phyloP scores from a whole-genome alignment of 164 flowering plant species.

The Cinnamomum chago region DNA sequence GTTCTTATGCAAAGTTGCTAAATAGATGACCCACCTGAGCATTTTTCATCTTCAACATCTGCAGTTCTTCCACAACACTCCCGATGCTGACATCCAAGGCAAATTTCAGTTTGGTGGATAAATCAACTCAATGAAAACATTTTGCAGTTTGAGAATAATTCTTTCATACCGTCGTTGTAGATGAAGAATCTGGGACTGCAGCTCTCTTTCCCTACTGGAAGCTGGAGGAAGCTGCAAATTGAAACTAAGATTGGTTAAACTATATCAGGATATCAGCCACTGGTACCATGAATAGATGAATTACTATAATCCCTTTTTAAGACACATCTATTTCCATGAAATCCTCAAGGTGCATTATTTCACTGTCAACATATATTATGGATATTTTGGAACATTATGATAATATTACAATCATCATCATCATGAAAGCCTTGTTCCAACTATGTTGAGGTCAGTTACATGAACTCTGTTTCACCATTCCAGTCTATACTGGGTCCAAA shows the following conservation, averaged over 20 bases:
- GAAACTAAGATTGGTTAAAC: neutral
- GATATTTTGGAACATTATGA: neutral
- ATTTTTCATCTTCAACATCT: slow-evolving; percentile 29
- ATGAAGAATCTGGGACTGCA: slow-evolving; percentile 37
- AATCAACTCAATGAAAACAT: too few relatives aligned
- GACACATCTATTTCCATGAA: neutral
- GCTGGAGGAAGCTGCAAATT: slow-evolving; percentile 29
- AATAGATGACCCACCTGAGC: slow-evolving; percentile 26
- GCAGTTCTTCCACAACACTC: slow-evolving; percentile 32
- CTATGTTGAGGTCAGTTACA: too few relatives aligned
- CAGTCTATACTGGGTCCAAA: too few relatives aligned
- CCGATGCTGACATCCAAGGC: slow-evolving; percentile 22
- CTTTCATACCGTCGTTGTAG: slow-evolving; percentile 48
- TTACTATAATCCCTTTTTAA: too few relatives aligned
- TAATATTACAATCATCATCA: too few relatives aligned
- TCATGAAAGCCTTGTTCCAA: too few relatives aligned
- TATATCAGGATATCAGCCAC: too few relatives aligned
- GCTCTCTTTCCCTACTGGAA: slow-evolving; percentile 41
- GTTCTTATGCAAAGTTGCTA: too few relatives aligned
- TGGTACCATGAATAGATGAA: too few relatives aligned
- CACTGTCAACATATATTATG: neutral
- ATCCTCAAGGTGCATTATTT: neutral
- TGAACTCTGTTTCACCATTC: too few relatives aligned
- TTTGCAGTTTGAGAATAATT: too few relatives aligned
- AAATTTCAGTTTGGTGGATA: neutral